Conservation (phyloP, 2,329 filamentous ascomycete genomes). For the Colletotrichum somersetense region DNA sequence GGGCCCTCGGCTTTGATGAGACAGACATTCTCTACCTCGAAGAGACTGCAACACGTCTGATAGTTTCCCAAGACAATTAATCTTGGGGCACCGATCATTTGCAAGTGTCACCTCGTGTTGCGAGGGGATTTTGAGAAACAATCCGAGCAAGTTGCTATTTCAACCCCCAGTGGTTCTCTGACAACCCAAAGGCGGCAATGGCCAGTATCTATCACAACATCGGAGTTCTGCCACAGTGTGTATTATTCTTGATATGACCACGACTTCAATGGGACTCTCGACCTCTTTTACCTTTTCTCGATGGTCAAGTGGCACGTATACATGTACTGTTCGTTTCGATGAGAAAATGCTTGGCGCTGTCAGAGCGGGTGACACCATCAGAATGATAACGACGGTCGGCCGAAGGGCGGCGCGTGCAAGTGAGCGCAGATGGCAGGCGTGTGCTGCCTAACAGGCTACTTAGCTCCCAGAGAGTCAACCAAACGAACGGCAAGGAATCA, state of each 20-base stretch:
- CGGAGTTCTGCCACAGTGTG: neutral
- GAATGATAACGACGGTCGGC: neutral
- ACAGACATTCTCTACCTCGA: neutral
- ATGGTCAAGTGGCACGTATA: neutral
- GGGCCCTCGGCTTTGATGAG: neutral
- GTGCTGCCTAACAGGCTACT: neutral
- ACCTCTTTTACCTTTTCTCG: no score
- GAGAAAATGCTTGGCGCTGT: slow-evolving; percentile 11
- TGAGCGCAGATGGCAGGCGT: slow-evolving; percentile 4
- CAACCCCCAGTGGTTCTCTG: neutral
- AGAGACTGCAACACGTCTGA: no score
- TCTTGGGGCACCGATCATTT: neutral
- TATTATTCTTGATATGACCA: neutral
- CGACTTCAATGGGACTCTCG: neutral
- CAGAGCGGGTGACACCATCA: neutral
- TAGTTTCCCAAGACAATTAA: neutral
- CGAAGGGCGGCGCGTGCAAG: neutral
- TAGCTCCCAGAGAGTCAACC: neutral
- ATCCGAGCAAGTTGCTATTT: neutral
- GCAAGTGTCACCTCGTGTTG: no score
- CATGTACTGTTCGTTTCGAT: neutral
- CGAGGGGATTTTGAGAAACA: neutral
- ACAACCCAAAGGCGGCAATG: neutral
- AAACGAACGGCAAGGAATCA: neutral
- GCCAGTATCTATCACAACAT: neutral